These are phyloP conservation scores for Candida yuanshanica DNA, from an alignment of 805 yeast species.

Conservation along the genomic window DNA sequence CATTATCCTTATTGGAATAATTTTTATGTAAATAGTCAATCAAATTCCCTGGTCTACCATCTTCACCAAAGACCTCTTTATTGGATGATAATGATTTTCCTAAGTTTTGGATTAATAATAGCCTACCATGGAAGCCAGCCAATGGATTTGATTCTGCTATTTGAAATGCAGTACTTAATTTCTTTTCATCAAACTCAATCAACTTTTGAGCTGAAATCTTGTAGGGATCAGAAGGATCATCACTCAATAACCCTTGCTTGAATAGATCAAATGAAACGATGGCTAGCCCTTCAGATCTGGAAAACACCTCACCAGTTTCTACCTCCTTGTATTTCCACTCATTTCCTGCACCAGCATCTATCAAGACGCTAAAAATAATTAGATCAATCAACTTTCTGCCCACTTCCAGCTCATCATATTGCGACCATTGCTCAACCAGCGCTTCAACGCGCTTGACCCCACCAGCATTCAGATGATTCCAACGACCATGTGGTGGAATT, in stretches of 20 bases:
- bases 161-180: constrained; percentile 42
- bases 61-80: constrained; percentile 38
- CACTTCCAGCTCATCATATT: constrained; percentile 36
- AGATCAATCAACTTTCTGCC: constrained; percentile 52
- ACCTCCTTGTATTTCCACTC: constrained; percentile 44
- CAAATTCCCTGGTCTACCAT: constrained; percentile 47
- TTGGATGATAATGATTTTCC: constrained; percentile 41
- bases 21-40: constrained; percentile 39
- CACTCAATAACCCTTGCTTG: constrained; percentile 40
- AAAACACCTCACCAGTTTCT: constrained; percentile 25
- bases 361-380: constrained; percentile 52
- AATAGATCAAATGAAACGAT: constrained; percentile 55
- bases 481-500: constrained; percentile 65
- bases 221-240: constrained; percentile 28
- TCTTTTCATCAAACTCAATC: constrained; percentile 27
- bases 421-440: constrained; percentile 35
- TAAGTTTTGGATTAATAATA: constrained; percentile 38
- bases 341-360: constrained; percentile 69
- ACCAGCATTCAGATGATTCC: constrained; percentile 58
- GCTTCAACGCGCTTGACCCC: constrained; percentile 38
- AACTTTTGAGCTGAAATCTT: constrained; percentile 42
- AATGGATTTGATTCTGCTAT: constrained; percentile 41
- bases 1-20: constrained; percentile 9
- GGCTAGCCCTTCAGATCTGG: constrained; percentile 60
- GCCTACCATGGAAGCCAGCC: constrained; percentile 51